Base-by-base conservation (phyloP, 306 rosid species). In the Quercus variabilis region DNA sequence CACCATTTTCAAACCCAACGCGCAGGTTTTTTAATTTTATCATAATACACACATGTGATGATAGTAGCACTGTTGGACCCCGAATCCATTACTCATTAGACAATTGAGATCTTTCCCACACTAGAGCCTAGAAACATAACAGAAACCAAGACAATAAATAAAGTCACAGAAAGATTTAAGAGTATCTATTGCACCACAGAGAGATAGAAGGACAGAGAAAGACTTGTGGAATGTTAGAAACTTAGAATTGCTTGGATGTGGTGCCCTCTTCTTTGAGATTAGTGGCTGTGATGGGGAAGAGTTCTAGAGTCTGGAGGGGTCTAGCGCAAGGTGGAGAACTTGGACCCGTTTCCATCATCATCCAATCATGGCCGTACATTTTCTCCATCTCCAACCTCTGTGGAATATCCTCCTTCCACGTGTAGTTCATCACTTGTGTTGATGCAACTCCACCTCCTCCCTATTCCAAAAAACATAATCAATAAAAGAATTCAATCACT, bases 301-400 rank as follows among this genome's bases (percentile, higher is more conserved):
- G 94, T 57, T 94, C 88, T 71, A 94, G 96, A 74, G 98, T 94
- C 86, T 86, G 87, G 65, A 89, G 89, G 51, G 92, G 92, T 62
- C 78, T 74, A 43, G n/a, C 20, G 75, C 79, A 74, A 59, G 86
- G 84, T 43, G 87, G 71, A 49, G 87, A 77, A 18, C 78, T 31
- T 67, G 68, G 78, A n/a, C 78, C 71, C 77, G 72, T 84, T 68
- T 72, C 81, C 82, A 79, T 74, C 85, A 77, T 81, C 90, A 41
- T 80, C 86, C 89, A 82, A 80, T 85, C 92, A 83, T 76, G 81
- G 75, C 85, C 87, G 79, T 73, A 71, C 74, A 74, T 43, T 76
- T 82, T 86, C 82, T 86, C 90, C 84, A 73, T 76, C 84, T 82
- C 71, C 43, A 64, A 51, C 67, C 43, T 76, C 55, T 83, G 83